Conservation (phyloP, 2,329 filamentous ascomycete genomes). For the Verticillium dahliae region DNA sequence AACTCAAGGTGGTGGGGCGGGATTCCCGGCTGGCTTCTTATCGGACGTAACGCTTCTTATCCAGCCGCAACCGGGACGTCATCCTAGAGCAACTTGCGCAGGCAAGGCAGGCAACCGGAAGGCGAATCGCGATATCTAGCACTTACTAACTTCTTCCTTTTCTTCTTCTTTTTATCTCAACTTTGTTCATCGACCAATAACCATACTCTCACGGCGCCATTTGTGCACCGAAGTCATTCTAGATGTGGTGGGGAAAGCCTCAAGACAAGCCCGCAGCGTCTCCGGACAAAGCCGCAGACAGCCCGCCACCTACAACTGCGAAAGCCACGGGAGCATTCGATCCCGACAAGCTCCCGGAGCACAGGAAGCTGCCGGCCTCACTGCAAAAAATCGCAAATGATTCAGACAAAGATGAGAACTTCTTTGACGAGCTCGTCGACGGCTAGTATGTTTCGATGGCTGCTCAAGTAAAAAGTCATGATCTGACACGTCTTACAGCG, state of each 20-base stretch:
- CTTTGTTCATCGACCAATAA: not conserved
- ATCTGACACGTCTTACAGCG: constrained; percentile 34
- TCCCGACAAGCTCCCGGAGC: constrained; percentile 38
- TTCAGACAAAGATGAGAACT: constrained; percentile 58
- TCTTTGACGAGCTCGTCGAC: constrained; percentile 71
- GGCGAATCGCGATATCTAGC: not conserved
- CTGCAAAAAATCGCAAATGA: constrained; percentile 54
- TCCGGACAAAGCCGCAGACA: constrained; percentile 20
- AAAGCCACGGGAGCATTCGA: constrained; percentile 26
- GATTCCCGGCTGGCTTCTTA: not conserved
- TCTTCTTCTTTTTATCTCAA: not conserved
- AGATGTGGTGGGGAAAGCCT: constrained; percentile 37
- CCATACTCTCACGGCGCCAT: not conserved
- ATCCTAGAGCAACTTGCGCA: constrained; percentile 3
- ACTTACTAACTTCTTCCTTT: no score
- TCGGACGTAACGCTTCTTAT: not conserved
- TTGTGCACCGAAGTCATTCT: not conserved
- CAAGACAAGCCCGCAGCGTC: constrained; percentile 21
- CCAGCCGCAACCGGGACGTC: not conserved
- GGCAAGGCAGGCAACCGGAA: not conserved
- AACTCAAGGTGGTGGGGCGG: not conserved
- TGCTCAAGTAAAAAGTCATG: constrained; percentile 1
- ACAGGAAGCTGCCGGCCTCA: constrained; percentile 45
- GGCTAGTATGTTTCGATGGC: constrained; percentile 57
- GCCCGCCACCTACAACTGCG: constrained; percentile 10